phyloP scores from a whole-genome alignment of 257 asterid genomes.

The Anisodus acutangulus region DNA sequence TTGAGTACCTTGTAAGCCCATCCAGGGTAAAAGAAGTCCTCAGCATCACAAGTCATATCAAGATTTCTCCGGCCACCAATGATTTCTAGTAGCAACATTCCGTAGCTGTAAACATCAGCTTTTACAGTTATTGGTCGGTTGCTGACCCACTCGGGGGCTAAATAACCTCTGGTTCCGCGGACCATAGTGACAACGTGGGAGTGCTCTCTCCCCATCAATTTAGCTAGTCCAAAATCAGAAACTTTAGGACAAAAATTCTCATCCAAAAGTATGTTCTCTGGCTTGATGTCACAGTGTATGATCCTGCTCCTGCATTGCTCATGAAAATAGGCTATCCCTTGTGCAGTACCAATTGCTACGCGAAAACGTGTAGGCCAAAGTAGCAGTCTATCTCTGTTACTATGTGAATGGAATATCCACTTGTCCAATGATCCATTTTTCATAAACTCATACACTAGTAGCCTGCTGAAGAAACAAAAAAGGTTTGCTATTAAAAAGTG shows the following conservation, averaged over 20 bases:
- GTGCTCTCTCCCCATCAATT: constrained; percentile 92
- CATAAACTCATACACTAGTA: constrained; percentile 91
- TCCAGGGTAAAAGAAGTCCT: constrained; percentile 88
- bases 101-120: constrained; percentile 92
- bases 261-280: constrained; percentile 87
- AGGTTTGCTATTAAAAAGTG: not conserved
- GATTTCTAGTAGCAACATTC: constrained; percentile 87
- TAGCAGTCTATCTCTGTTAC: constrained; percentile 46
- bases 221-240: constrained; percentile 92
- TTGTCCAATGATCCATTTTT: constrained; percentile 85
- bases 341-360: constrained; percentile 84
- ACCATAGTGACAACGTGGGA: constrained; percentile 84
- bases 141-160: constrained; percentile 93
- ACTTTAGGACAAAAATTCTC: constrained; percentile 83
- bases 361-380: constrained; percentile 78
- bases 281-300: constrained; percentile 92
- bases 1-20: constrained; percentile 92
- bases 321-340: constrained; percentile 88
- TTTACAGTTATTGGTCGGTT: constrained; percentile 85
- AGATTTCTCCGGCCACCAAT: constrained; percentile 89
- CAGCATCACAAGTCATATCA: constrained; percentile 77
- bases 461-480: constrained; percentile 50
- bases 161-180: constrained; percentile 84
- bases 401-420: constrained; percentile 75
- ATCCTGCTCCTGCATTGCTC: constrained; percentile 91